Evolutionary conservation across 2,329 filamentous ascomycete genomes (phyloP), one percentile per base, ranked within the genome.

Genomic region (Corinectria fuckeliana): DNA sequence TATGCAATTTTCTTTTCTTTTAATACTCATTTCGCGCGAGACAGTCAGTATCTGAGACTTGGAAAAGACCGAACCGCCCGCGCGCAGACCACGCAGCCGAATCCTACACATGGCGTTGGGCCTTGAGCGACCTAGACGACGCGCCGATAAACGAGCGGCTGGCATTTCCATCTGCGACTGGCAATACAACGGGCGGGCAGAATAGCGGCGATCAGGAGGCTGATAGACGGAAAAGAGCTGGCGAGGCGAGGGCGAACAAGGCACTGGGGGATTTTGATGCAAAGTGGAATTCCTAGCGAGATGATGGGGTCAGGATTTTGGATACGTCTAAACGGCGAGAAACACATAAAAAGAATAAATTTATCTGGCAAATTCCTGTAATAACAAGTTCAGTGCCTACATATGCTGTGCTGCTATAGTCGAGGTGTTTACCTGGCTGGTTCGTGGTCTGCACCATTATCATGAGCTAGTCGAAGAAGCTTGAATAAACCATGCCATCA

Each of bases 101-200:
- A 13, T 21, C 6, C 11, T 25, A 39, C 16, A 13, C 10, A 28
- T 16, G 39, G 9, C n/a, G 18, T 3, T 51, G 45, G 21, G 13
- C n/a, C 38, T 13, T 16, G 16, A 51, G 39, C 30, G 20, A 23
- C 23, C 16, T 18, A 6, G 42, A 21, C 32, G 10, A 14, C 30
- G 39, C 23, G n/a, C 48, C 54, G 13, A 48, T 57, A 16, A 57
- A 30, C 39, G 54, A 51, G 16, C 48, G 54, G 23, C 14, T 57
- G 10, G 5, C n/a, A 11, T 26, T 4, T n/a, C 13, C 9, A 9
- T 23, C 21, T 13, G 9, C 23, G 8, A 14, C 10, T 16, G 13
- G 28, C 26, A 1, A 36, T 38, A 32, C 23, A 20, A 18, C 16
- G 26, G 8, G 1, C 11, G 38, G 25, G 4, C 11, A 25, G 10